phyloP scores from a whole-genome alignment of 176 grass and related monocot genomes.

The Carex myosuroides region DNA sequence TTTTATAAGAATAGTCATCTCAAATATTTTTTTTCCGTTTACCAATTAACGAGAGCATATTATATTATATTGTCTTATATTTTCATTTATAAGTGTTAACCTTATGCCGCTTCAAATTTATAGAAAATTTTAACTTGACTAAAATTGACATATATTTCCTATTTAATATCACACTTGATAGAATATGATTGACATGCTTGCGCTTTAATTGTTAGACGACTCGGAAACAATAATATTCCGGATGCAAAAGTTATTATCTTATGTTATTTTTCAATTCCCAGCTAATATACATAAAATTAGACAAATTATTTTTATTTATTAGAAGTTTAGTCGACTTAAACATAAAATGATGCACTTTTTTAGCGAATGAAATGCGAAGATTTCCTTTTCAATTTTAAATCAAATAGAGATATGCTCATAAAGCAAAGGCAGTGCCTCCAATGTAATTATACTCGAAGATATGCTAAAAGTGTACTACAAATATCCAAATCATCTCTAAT shows the following conservation, averaged over 20 bases:
- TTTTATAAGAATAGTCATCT: background rate
- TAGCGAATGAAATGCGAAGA: background rate
- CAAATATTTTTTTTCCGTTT: background rate
- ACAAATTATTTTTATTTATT: background rate
- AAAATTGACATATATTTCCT: background rate
- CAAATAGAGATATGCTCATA: no score
- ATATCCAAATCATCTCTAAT: background rate
- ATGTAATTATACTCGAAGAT: background rate
- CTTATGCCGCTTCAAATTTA: background rate
- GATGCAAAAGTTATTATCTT: background rate
- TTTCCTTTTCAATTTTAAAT: no score
- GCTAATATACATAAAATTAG: no score
- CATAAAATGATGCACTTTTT: background rate
- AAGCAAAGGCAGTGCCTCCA: background rate
- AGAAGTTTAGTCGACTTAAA: background rate
- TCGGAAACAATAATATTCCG: background rate
- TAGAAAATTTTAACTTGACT: background rate
- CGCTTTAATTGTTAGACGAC: background rate
- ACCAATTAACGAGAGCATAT: background rate
- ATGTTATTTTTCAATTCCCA: no score
- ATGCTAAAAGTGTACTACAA: background rate
- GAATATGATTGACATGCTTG: background rate
- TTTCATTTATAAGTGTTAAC: background rate
- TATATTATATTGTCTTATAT: background rate
- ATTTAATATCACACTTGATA: background rate